These are phyloP conservation scores for Chlorencoelia australis DNA, from an alignment of 2,329 filamentous ascomycete species.

Conservation along the genomic window DNA sequence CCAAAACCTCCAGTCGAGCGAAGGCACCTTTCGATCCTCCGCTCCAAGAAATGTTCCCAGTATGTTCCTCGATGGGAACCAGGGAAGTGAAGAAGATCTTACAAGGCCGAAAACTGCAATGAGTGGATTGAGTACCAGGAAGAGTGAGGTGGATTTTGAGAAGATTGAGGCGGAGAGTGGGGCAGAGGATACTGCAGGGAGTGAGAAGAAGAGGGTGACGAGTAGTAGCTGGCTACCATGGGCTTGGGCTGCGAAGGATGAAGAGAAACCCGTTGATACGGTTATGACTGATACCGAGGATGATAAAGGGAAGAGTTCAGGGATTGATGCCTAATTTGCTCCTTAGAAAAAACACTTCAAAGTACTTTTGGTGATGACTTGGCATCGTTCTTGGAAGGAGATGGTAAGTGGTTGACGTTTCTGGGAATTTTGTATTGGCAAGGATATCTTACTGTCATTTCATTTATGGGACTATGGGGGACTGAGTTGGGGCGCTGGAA, in stretches of 20 bases:
- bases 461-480: too few species aligned
- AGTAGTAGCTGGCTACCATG: constrained; percentile 40
- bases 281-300: constrained; percentile 8
- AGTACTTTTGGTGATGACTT: too few species aligned
- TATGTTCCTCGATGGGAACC: constrained; percentile 23
- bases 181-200: constrained; percentile 39
- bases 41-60: constrained; percentile 13
- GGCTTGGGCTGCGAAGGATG: constrained; percentile 31
- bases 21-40: constrained; percentile 10
- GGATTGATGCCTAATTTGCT: constrained; percentile 10
- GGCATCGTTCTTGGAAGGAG: too few species aligned
- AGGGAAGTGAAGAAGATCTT: constrained; percentile 23
- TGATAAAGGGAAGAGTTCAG: constrained; percentile 14
- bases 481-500: too few species aligned
- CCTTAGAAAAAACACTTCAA: too few species aligned
- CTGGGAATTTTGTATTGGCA: too few species aligned
- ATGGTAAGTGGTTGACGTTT: too few species aligned
- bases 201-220: constrained; percentile 21
- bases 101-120: constrained; percentile 21
- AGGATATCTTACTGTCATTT: too few species aligned
- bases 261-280: constrained; percentile 4
- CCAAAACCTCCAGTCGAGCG: constrained; percentile 40
- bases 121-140: constrained; percentile 64
- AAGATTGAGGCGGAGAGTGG: constrained; percentile 71
- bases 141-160: constrained; percentile 82